Percentiles rank a stretch among this genome's conserved stretches.
These are phyloP conservation scores for Microglena sp. DNA, from an alignment of 139 green algal species.

Conservation along the genomic window DNA sequence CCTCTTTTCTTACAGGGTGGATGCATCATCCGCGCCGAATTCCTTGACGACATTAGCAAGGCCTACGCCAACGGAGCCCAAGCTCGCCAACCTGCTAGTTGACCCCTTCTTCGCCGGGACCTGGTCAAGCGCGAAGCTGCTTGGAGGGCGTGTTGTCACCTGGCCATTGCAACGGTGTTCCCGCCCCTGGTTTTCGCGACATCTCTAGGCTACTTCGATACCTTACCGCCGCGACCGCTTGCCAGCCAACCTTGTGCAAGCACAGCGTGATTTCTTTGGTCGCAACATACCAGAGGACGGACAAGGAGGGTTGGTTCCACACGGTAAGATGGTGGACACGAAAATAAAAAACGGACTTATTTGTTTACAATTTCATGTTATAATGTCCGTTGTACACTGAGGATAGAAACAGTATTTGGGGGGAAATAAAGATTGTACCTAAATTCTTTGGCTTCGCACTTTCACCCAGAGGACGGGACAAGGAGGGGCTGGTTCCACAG, in stretches of 20 bases:
- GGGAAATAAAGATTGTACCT: too few species aligned
- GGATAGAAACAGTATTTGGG: too few species aligned
- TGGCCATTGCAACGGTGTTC: conserved; percentile 40
- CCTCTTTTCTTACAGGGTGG: too few species aligned
- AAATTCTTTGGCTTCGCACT: too few species aligned
- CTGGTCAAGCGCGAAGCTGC: too few species aligned
- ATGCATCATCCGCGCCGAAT: conserved; percentile 97
- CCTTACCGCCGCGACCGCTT: conserved; percentile 78
- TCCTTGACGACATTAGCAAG: conserved; percentile 93
- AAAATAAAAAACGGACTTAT: too few species aligned
- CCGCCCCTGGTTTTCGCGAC: conserved; percentile 68
- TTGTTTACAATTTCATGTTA: too few species aligned
- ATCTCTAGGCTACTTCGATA: conserved; percentile 95
- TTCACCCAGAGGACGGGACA: too few species aligned
- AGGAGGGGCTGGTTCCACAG: too few species aligned
- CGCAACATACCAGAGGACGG: conserved; percentile 93
- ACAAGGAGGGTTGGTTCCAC: conserved; percentile 83
- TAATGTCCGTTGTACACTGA: too few species aligned
- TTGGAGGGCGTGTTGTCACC: conserved; percentile 75
- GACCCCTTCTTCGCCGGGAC: conserved; percentile 72
- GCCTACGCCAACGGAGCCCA: conserved; percentile 76
- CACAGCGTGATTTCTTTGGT: conserved; percentile 98
- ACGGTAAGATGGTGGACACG: conserved; percentile 41
- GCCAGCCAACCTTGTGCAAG: conserved; percentile 94
- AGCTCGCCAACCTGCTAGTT: conserved; percentile 78